These are phyloP conservation scores for Solanum rostratum DNA, from an alignment of 257 asterid genomes.

Conservation along the genomic window DNA sequence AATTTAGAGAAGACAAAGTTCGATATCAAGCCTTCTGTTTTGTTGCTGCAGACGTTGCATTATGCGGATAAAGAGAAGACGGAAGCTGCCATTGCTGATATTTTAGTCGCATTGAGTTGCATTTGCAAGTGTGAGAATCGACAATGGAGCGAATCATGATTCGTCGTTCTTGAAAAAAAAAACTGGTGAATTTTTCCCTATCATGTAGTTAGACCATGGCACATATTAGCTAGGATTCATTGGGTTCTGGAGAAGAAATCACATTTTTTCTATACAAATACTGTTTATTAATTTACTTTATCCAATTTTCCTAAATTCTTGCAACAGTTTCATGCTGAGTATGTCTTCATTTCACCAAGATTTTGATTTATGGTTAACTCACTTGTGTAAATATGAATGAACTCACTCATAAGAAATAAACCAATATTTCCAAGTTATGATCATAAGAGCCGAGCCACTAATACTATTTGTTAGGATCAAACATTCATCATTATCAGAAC, in stretches of 20 bases:
- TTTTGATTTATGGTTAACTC: background rate
- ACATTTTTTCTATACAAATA: background rate
- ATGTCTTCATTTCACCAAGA: background rate
- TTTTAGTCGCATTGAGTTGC: slow-evolving; percentile 74
- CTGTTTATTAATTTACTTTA: background rate
- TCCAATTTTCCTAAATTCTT: background rate
- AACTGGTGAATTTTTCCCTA: background rate
- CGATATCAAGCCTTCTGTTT: slow-evolving; percentile 31
- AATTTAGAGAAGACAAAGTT: slow-evolving; percentile 56
- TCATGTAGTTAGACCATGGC: background rate
- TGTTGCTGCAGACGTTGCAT: slow-evolving; percentile 62
- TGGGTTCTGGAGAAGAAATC: background rate
- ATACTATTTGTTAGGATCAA: background rate
- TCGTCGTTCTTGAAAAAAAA: too few relatives aligned
- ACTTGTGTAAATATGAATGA: background rate
- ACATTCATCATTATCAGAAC: background rate
- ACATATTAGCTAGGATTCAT: background rate
- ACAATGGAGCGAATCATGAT: background rate
- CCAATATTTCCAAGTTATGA: background rate
- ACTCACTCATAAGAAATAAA: background rate
- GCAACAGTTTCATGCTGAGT: background rate
- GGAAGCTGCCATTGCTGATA: slow-evolving; percentile 81
- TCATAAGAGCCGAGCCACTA: background rate
- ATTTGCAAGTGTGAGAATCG: slow-evolving; percentile 48
- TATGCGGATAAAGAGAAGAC: slow-evolving; percentile 78